Evolutionary conservation across 495 filamentous ascomycete species (phyloP), one percentile per base, ranked within the genome.

Genomic region (Trichoderma parareesei): DNA sequence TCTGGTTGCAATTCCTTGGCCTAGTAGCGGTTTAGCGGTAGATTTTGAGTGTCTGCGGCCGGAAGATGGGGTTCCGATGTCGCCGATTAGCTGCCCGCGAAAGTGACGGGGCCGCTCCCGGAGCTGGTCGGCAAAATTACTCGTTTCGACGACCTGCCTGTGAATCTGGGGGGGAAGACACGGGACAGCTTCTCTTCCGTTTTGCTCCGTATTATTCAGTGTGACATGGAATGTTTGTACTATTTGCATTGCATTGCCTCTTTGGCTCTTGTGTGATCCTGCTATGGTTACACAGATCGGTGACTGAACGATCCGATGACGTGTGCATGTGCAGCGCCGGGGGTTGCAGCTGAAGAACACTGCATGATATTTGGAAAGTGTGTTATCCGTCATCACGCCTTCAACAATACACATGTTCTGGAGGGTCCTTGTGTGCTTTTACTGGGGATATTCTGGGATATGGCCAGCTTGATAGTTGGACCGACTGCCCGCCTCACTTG

Each of bases 31-130:
- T 27, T 27, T 55, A 20, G 48, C 48, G 48, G n/a, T 18, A 55
- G 48, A 55, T 37, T 27, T 57, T 57, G 27, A 57, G 16, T 37
- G 53, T 37, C 53, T 57, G 20, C 9, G 18, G 53, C 53, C 53
- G 53, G 53, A 57, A 37, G 53, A 57, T 57, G 53, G 33, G 27
- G 53, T 57, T 57, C 53, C 53, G 53, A 57, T 57, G 53, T 57
- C 53, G 53, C 53, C 53, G 53, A 57, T 37, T 20, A 27, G 11
- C 53, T 35, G 13, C n/a, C 44, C 44, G 13, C 11, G 40, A 41
- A 41, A 7, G 40, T 55, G 11, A 33, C 53, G 20, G 53, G 27
- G 53, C 53, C 53, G 53, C 46, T 14, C 20, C 27, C 53, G 20
- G 53, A n/a, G 53, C 27, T 57, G 27, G 53, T 57, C 53, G 53